Base-by-base conservation (phyloP, 2,329 filamentous ascomycete species). In the Alternaria sp. region DNA sequence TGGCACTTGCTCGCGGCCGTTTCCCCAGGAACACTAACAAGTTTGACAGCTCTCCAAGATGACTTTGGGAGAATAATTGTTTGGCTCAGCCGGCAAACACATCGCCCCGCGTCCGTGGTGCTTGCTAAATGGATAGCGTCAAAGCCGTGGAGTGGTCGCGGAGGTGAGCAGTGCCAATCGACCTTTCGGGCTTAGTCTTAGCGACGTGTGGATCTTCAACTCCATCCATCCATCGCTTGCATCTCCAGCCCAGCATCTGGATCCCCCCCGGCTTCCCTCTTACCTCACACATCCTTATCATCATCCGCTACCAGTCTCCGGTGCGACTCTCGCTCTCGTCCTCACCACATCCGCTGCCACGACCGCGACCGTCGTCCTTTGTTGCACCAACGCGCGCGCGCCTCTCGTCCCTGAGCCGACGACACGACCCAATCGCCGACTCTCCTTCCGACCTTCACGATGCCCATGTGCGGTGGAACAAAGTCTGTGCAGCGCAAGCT, bases 401-500 rank as follows among this genome's bases (percentile, higher is more conserved):
- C 64, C 58, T 65, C 63, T 61, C 60, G 55, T 73, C 74, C 68
- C 60, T 61, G 59, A 63, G 51, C 69, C 72, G 59, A 70, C 71
- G 57, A 58, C 58, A 71, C 73, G 57, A 71, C 67, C 65, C 69
- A 45, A 68, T 66, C 72, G 63, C 72, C 69, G 64, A 64, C 58
- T 43, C 59, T 47, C 50, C 61, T 61, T 44, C 28, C 60, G 50
- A 46, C 64, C 64, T 57, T 72, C 72, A 74, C 71, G 58, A 80
- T 85, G 83, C 81, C 81, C 71, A 78, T 84, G 75, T 85, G 83
- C 72, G 83, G 84, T 77, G 83, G 83, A 71, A 82, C 80, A 63
- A 85, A 96, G 85, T 94, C 92, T 60, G 93, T 95, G 75, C 92
- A 96, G 88, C 92, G 94, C 84, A 97, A 97, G 90, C 92, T 97